Evolutionary conservation across 148 eudicot genomes (phyloP).

Genomic region (Cornus kousa): DNA sequence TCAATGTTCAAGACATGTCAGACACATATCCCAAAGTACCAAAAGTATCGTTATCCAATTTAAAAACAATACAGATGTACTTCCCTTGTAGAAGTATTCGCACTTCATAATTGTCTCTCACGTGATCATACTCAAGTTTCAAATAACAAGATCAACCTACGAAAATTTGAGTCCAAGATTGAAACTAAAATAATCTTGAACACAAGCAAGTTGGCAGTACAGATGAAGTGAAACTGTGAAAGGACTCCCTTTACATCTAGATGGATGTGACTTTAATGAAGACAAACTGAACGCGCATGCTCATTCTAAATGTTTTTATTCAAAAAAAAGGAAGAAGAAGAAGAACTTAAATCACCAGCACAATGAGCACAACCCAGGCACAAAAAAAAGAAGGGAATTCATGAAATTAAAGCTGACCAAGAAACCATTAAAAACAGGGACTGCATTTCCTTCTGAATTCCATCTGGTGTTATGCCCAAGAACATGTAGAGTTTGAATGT

Average conservation of each 20-base stretch:
- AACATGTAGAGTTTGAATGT: slow-evolving; percentile 74
- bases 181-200: not conserved
- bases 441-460: slow-evolving; percentile 59
- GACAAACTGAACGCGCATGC: not conserved
- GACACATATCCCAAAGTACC: not conserved
- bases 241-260: not conserved
- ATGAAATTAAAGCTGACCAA: slow-evolving; percentile 50
- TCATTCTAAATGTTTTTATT: not conserved
- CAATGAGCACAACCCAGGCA: not conserved
- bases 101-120: not conserved
- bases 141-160: not conserved
- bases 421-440: slow-evolving; percentile 72
- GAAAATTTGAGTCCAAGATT: not conserved
- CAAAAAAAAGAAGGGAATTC: not conserved
- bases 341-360: not conserved
- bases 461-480: slow-evolving; percentile 77
- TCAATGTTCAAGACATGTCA: not conserved
- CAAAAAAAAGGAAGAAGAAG: not conserved
- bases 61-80: too few relatives aligned
- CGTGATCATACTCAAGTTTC: not conserved
- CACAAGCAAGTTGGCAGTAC: not conserved
- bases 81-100: not conserved
- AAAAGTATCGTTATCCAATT: too few relatives aligned
- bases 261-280: not conserved
- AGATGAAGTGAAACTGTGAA: not conserved